Evolutionary conservation across 805 yeast species (phyloP).

Genomic region (Komagataella kurtzmanii): DNA sequence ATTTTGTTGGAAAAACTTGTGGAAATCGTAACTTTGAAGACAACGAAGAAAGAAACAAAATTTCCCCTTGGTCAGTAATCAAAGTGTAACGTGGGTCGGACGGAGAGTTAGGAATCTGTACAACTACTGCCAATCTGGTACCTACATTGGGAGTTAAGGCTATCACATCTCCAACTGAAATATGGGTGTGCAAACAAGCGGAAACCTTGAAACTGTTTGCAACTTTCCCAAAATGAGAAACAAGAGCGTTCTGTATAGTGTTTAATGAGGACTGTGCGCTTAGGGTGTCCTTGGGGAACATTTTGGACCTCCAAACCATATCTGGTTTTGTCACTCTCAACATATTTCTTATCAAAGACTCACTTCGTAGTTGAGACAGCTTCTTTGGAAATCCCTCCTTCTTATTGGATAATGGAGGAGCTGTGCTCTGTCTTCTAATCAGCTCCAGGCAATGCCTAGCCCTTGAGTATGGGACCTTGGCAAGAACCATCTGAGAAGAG

Average conservation of each 20-base stretch:
- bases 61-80: slow-evolving; percentile 41
- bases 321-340: slow-evolving; percentile 16
- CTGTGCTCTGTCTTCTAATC: background rate
- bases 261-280: background rate
- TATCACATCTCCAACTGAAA: slow-evolving; percentile 52
- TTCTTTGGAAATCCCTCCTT: slow-evolving; percentile 5
- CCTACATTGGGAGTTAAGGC: slow-evolving; percentile 28
- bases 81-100: slow-evolving; percentile 44
- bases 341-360: slow-evolving; percentile 6
- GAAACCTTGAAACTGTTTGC: slow-evolving; percentile 4
- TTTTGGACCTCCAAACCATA: slow-evolving; percentile 12
- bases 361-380: slow-evolving; percentile 6
- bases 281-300: background rate
- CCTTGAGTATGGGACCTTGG: background rate
- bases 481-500: background rate
- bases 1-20: slow-evolving; percentile 25
- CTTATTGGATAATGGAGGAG: background rate
- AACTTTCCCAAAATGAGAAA: slow-evolving; percentile 8
- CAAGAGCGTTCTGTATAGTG: slow-evolving; percentile 5
- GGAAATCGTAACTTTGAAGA: slow-evolving; percentile 40
- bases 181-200: slow-evolving; percentile 12
- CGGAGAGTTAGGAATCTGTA: slow-evolving; percentile 32
- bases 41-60: slow-evolving; percentile 26
- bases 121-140: slow-evolving; percentile 38
- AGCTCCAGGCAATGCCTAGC: background rate